Evolutionary conservation across 441 rosid species (phyloP).

Genomic region (Mallotus japonicus): DNA sequence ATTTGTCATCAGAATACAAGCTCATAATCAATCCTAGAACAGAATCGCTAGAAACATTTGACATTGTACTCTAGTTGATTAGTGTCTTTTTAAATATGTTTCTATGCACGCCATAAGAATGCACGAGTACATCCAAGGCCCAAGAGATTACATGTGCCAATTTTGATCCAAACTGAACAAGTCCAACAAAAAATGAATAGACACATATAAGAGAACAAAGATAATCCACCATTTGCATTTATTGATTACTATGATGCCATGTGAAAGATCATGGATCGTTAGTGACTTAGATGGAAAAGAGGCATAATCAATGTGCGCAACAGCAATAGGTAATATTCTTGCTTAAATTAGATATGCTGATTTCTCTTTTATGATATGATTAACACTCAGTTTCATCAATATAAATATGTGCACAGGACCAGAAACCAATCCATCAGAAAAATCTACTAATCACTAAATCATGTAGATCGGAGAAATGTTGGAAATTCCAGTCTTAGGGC

Average conservation of each 20-base stretch:
- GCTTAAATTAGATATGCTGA: constrained; percentile 6
- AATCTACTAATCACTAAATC: background rate
- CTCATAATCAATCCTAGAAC: background rate
- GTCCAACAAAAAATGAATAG: background rate
- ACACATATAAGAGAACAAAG: background rate
- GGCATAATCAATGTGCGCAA: background rate
- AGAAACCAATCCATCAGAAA: background rate
- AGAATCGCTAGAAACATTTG: background rate
- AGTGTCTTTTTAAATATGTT: background rate
- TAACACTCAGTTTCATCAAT: background rate
- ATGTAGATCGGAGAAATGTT: background rate
- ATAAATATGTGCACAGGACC: background rate
- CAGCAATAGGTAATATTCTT: background rate
- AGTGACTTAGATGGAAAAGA: background rate
- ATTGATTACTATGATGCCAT: background rate
- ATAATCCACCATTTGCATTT: background rate
- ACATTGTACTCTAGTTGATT: background rate
- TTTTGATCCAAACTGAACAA: background rate
- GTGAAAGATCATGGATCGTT: background rate
- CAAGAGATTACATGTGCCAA: background rate
- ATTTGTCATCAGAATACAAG: background rate
- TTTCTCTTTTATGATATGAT: background rate
- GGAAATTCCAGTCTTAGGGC: background rate
- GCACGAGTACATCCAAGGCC: background rate
- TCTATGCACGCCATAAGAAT: too few species aligned